Conservation (phyloP, 2,329 filamentous ascomycete species). For the Aspergillus pseudoterreus region DNA sequence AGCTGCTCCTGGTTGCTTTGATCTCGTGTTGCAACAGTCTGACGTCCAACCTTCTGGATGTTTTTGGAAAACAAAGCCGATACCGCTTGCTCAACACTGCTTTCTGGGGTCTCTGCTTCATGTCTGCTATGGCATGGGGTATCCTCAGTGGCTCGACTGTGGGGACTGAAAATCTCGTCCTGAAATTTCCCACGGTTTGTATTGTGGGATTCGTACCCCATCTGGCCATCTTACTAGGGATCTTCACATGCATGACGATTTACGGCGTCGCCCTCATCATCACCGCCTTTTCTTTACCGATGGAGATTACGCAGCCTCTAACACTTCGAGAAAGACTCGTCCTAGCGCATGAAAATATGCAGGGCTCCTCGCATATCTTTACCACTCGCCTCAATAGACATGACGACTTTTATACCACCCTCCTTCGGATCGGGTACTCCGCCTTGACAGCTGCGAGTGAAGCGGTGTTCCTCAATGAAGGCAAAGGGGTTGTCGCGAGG, state of each 20-base stretch:
- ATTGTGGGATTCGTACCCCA: slow-evolving; percentile 95
- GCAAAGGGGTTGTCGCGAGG: slow-evolving; percentile 68
- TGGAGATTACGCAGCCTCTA: slow-evolving; percentile 42
- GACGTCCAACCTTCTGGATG: slow-evolving; percentile 75
- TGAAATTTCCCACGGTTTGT: slow-evolving; percentile 89
- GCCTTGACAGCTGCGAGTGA: slow-evolving; percentile 91
- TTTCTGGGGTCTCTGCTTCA: slow-evolving; percentile 87
- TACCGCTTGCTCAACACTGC: slow-evolving; percentile 83
- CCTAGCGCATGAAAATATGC: slow-evolving; percentile 80
- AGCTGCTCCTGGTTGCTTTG: slow-evolving; percentile 80
- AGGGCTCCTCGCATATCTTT: slow-evolving; percentile 82
- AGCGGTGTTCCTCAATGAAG: slow-evolving; percentile 93
- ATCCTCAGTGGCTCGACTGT: slow-evolving; percentile 50
- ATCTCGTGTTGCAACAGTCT: slow-evolving; percentile 88
- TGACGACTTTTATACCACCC: slow-evolving; percentile 92
- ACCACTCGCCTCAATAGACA: slow-evolving; percentile 76
- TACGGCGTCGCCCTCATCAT: slow-evolving; percentile 73
- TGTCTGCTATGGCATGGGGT: slow-evolving; percentile 78
- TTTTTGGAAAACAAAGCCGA: slow-evolving; percentile 73
- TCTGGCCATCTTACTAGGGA: slow-evolving; percentile 78
- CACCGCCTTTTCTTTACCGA: slow-evolving; percentile 65
- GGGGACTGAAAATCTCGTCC: slow-evolving; percentile 55
- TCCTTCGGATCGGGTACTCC: slow-evolving; percentile 81
- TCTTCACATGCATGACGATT: slow-evolving; percentile 69
- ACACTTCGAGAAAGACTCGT: slow-evolving; percentile 59